Evolutionary conservation across 2,329 filamentous ascomycete genomes (phyloP), one percentile per base, ranked within the genome.

Genomic region (Cladobotryum protrusum): DNA sequence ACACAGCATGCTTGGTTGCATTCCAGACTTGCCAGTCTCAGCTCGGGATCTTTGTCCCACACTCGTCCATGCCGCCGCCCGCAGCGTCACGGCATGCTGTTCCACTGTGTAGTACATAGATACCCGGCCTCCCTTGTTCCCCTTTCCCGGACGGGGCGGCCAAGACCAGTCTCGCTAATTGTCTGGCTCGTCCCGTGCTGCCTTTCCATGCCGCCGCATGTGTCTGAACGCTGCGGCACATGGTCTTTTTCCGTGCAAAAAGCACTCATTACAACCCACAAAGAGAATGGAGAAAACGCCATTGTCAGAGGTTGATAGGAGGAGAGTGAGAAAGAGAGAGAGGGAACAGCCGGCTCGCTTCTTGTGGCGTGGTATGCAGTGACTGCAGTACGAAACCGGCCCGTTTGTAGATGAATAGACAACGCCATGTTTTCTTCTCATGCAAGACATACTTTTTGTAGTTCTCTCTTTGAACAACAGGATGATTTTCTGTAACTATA

Each of bases 341-440:
- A 17, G 37, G 13, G 14, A 19, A 17, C 11, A 12, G 15, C 15
- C 47, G 45, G 32, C 48, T 53, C 45, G 48, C 52, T 51, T 51
- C 52, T 41, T 48, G 41, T 46, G 32, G 52, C 48, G 42, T 17
- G 34, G 18, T 33, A 35, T 48, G 52, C 48, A 11, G 52, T 51
- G 45, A 24, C 36, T 34, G 36, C 17, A 45, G 37, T 43, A 48
- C 49, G 20, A 45, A 43, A 45, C 39, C 40, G 11, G 32, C 29
- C 36, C 14, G n/a, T 9, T 47, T 43, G 11, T 20, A 15, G 43
- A 34, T n/a, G 43, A 34, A 29, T 5, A 29, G 14, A 8, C 6
- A 2, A 29, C 24, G 24, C 24, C 24, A 7, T 7, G 3, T 17
- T 9, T 44, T 15, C 20, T 44, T 29, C 43, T n/a, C 12, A 40